Base-by-base conservation (phyloP, 768 basidiomycete species). In the Pulveroboletus ravenelii region DNA sequence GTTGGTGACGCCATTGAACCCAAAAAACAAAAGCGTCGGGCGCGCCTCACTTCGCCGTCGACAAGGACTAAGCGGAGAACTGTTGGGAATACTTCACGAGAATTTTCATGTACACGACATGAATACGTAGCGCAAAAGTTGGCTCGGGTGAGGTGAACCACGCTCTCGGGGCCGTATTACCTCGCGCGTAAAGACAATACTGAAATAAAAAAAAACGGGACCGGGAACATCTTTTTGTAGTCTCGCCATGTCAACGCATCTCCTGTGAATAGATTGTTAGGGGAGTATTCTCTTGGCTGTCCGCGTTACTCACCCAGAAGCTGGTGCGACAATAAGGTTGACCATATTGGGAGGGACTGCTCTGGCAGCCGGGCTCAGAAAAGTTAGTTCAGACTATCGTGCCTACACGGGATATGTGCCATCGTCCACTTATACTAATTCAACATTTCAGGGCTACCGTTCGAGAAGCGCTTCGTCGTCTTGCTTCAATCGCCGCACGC, bases 11-110 rank as follows among this genome's bases (percentile, higher is more conserved):
- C 55, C 58, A 53, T 62, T 35, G 55, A 41, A 59, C 50, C 47
- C 40, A 51, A 69, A 70, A 27, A 59, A 70, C 64, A 70, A 68
- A 68, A 70, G 61, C 63, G 57, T 66, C 62, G 58, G 64, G 62
- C 56, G 53, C 64, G 56, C 62, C 57, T 56, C 53, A 54, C 54
- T 53, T 66, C 60, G 57, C 60, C 52, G 66, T 60, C 62, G 58
- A 62, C 57, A 68, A 54, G 60, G 49, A 55, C 29, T 58, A 70
- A 68, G 64, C 59, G 66, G 58, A 46, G 53, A 60, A 58, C 54
- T 14, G 59, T 57, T 55, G 48, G 50, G 58, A 65, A 65, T 50
- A 62, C 52, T 48, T 60, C 39, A 60, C 57, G 57, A 56, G 58
- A 66, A 60, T 29, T 52, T 57, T 50, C 59, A 47, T 53, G 52